phyloP scores from a whole-genome alignment of 2,329 filamentous ascomycete genomes.

The Beauveria scarabaeidicola region DNA sequence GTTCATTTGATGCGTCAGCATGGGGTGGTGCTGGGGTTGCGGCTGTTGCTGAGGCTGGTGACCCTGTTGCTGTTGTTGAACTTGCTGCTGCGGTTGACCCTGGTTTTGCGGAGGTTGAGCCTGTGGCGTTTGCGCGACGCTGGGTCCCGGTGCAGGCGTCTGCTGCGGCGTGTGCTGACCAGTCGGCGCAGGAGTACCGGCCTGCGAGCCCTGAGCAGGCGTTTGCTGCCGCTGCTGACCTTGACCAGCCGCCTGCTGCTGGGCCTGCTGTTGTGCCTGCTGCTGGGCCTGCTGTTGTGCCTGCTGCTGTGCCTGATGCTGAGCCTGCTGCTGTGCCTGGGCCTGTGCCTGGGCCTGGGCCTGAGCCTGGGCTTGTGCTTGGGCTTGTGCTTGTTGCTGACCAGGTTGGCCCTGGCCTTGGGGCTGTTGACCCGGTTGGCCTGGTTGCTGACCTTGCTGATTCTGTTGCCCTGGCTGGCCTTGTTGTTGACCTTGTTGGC shows the following conservation, averaged over 20 bases:
- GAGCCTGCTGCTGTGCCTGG: slow-evolving; percentile 16
- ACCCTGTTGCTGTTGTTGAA: slow-evolving; percentile 25
- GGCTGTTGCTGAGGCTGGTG: slow-evolving; percentile 23
- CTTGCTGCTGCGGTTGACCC: slow-evolving; percentile 19
- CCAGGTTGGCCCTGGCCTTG: slow-evolving; percentile 17
- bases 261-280: slow-evolving; percentile 20
- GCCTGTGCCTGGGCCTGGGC: slow-evolving; percentile 14
- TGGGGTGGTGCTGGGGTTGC: slow-evolving; percentile 28
- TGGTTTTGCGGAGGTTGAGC: slow-evolving; percentile 30
- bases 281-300: slow-evolving; percentile 17
- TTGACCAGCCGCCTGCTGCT: slow-evolving; percentile 19
- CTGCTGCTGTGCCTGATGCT: slow-evolving; percentile 16
- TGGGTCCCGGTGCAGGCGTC: slow-evolving; percentile 31
- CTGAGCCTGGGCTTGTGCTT: slow-evolving; percentile 15
- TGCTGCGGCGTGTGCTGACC: slow-evolving; percentile 43
- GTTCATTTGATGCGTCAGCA: slow-evolving; percentile 19
- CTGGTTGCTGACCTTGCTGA: slow-evolving; percentile 24
- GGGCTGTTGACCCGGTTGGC: slow-evolving; percentile 29
- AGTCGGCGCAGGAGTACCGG: slow-evolving; percentile 32
- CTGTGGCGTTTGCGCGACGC: slow-evolving; percentile 9
- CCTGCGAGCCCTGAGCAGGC: slow-evolving; percentile 34
- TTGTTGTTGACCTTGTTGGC: slow-evolving; percentile 12
- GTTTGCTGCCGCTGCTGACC: slow-evolving; percentile 37
- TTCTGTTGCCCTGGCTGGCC: slow-evolving; percentile 22
- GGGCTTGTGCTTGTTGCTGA: slow-evolving; percentile 23